These are phyloP conservation scores for Aspergillus egyptiacus DNA, from an alignment of 495 filamentous ascomycete genomes.

Conservation along the genomic window DNA sequence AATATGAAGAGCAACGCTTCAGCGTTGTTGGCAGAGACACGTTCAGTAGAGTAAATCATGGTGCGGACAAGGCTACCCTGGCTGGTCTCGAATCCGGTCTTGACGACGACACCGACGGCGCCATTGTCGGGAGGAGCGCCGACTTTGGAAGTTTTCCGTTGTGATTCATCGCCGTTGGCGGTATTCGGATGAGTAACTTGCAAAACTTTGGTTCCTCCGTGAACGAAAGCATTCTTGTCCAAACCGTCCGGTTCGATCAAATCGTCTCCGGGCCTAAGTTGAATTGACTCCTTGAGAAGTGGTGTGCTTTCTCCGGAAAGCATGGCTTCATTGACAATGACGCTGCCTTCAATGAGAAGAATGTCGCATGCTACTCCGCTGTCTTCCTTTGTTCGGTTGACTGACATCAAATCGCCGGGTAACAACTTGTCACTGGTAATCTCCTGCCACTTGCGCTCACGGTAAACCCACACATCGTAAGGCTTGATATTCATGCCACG, in stretches of 20 bases:
- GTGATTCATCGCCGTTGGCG: constrained; percentile 58
- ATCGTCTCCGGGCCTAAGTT: constrained; percentile 82
- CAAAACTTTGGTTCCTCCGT: constrained; percentile 94
- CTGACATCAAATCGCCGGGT: constrained; percentile 93
- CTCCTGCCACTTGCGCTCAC: constrained; percentile 79
- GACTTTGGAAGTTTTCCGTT: constrained; percentile 62
- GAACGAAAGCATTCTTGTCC: constrained; percentile 95
- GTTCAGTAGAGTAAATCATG: constrained; percentile 99
- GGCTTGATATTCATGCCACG: constrained; percentile 99
- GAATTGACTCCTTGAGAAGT: constrained; percentile 91
- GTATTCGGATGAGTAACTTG: constrained; percentile 79
- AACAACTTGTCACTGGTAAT: constrained; percentile 89
- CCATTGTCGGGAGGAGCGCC: constrained; percentile 79
- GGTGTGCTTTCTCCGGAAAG: constrained; percentile 97
- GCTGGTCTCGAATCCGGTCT: constrained; percentile 98
- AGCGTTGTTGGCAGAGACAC: constrained; percentile 93
- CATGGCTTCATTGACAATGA: constrained; percentile 99
- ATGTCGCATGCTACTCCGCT: constrained; percentile 97
- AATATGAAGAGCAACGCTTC: constrained; percentile 95
- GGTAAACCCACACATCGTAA: constrained; percentile 85
- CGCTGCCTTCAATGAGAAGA: constrained; percentile 86
- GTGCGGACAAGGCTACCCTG: constrained; percentile 96
- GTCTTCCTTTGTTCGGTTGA: constrained; percentile 93
- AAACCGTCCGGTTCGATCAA: constrained; percentile 80
- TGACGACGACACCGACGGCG: constrained; percentile 87